These are phyloP conservation scores for Penicillium paxilli DNA, from an alignment of 495 filamentous ascomycete genomes.

Conservation along the genomic window DNA sequence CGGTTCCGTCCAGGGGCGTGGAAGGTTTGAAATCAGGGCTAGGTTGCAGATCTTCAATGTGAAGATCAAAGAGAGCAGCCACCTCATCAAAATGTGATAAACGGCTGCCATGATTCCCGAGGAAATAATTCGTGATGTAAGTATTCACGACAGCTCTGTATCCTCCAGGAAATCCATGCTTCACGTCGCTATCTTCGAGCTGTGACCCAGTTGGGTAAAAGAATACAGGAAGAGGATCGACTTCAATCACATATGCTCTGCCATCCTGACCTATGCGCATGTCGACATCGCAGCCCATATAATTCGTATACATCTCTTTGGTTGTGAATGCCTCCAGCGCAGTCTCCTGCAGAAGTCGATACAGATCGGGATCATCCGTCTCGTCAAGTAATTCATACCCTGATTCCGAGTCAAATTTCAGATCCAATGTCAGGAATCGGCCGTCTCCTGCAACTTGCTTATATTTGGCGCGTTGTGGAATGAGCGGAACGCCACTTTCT, in stretches of 20 bases:
- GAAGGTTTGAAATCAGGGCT: neutral
- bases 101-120: neutral
- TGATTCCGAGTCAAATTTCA: conserved; percentile 10
- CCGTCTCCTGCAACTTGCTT: neutral
- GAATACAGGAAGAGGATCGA: conserved; percentile 12
- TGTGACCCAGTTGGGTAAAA: conserved; percentile 8
- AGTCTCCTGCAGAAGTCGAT: conserved; percentile 6
- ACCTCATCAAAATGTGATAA: neutral
- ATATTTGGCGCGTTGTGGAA: conserved; percentile 8
- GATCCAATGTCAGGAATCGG: conserved; percentile 7
- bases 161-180: conserved; percentile 4
- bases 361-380: conserved; percentile 4
- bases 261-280: conserved; percentile 9
- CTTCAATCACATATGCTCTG: conserved; percentile 10
- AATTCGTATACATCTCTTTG: conserved; percentile 4
- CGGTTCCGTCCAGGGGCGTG: neutral
- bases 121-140: conserved; percentile 16
- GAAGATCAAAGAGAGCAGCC: neutral
- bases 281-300: conserved; percentile 20
- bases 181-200: conserved; percentile 9
- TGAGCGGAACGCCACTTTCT: conserved; percentile 1
- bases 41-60: neutral
- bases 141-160: conserved; percentile 13
- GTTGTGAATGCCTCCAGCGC: conserved; percentile 16
- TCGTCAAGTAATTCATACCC: conserved; percentile 6